These are phyloP conservation scores for Trichoderma asperelloides DNA, from an alignment of 495 filamentous ascomycete genomes.

Conservation along the genomic window DNA sequence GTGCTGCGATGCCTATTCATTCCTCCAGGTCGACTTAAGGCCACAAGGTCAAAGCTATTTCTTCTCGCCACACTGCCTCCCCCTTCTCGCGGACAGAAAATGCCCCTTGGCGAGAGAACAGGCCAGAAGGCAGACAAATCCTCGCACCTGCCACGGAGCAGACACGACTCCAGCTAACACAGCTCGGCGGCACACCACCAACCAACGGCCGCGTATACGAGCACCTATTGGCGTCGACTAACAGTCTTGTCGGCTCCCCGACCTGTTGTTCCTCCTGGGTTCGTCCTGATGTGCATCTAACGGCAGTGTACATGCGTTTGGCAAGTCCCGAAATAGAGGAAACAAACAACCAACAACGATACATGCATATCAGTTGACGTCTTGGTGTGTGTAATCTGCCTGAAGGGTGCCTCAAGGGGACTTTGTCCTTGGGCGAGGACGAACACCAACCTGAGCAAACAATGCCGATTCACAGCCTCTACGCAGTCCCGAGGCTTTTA, in stretches of 20 bases:
- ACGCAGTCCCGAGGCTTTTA: not conserved
- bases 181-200: not conserved
- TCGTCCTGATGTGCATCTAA: not conserved
- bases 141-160: not conserved
- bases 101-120: not conserved
- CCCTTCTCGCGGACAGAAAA: not conserved
- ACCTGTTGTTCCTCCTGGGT: not conserved
- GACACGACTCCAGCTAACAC: slow-evolving; percentile 3
- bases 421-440: not conserved
- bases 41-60: not conserved
- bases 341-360: slow-evolving; percentile 1
- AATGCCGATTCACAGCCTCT: slow-evolving; percentile 4
- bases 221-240: not conserved
- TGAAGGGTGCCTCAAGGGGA: not conserved
- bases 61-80: not conserved
- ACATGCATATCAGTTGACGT: not conserved
- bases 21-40: not conserved
- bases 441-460: not conserved
- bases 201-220: not conserved
- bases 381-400: slow-evolving; percentile 2
- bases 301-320: not conserved
- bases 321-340: slow-evolving; percentile 4
- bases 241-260: not conserved
- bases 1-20: not conserved
- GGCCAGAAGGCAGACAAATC: slow-evolving; percentile 4